Conservation (phyloP, 495 filamentous ascomycete species). For the Bathelium albidoporum region DNA sequence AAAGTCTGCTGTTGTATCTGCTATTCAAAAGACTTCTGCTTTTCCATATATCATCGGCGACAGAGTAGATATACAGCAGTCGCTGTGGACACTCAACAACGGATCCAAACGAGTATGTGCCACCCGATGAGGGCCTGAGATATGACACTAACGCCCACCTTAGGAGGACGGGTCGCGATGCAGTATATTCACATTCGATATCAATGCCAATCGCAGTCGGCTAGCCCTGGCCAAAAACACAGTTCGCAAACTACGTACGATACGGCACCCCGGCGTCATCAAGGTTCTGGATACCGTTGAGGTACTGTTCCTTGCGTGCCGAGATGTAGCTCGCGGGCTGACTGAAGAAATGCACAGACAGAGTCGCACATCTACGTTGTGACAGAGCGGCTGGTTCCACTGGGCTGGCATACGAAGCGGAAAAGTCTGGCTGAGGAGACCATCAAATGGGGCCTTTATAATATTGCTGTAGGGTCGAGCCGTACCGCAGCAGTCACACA, state of each 20-base stretch:
- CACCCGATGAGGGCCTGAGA: background rate
- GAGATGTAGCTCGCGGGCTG: background rate
- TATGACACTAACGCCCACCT: slow-evolving; percentile 16
- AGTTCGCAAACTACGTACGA: slow-evolving; percentile 77
- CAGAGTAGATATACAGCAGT: slow-evolving; percentile 73
- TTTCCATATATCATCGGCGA: slow-evolving; percentile 91
- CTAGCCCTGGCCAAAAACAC: slow-evolving; percentile 86
- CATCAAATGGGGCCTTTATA: slow-evolving; percentile 87
- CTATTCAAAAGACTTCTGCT: slow-evolving; percentile 85
- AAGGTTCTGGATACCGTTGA: slow-evolving; percentile 90
- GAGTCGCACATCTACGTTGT: slow-evolving; percentile 91
- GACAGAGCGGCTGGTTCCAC: slow-evolving; percentile 75
- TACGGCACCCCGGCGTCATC: slow-evolving; percentile 89
- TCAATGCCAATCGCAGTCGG: slow-evolving; percentile 62
- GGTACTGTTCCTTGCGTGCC: slow-evolving; percentile 34
- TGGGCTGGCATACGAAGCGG: slow-evolving; percentile 76
- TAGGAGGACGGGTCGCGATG: slow-evolving; percentile 89
- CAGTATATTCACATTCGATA: slow-evolving; percentile 93
- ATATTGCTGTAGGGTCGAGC: slow-evolving; percentile 55
- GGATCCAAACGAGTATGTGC: slow-evolving; percentile 68
- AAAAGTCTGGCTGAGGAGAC: slow-evolving; percentile 80
- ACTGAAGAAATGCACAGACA: slow-evolving; percentile 45
- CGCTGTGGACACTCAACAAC: slow-evolving; percentile 87
- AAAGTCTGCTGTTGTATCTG: slow-evolving; percentile 92
- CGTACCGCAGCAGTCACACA: background rate